Evolutionary conservation across 495 filamentous ascomycete species (phyloP), one percentile per base, ranked within the genome.

Genomic region (Cercophora samala): DNA sequence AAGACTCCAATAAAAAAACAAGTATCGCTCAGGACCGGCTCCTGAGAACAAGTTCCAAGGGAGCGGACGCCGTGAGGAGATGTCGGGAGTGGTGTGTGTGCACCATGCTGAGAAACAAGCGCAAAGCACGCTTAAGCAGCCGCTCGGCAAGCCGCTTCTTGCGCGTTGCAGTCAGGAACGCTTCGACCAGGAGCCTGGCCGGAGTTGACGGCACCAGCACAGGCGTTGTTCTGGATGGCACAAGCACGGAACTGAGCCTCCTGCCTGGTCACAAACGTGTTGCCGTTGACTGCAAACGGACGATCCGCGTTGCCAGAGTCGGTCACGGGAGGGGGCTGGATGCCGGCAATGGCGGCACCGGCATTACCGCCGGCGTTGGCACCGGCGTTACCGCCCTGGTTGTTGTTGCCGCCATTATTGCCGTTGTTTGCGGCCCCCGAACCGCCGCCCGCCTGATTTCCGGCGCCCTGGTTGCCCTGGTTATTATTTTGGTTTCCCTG

Each of bases 161-260:
- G 83, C 21, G 73, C 64, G 58, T 81, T 77, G 76, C 84, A 86
- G 61, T 85, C 75, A 15, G 65, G 62, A 52, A 82, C 73, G 5
- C 67, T 73, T 66, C 72, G 69, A 19, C 78, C 75, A 42, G 65
- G 64, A 1, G 70, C 70, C 55, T 68, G 37, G 46, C 78, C 75
- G 42, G 68, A 26, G 67, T 84, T 84, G 67, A 79, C 77, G 46
- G 82, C 81, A 53, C 83, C 68, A 62, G 78, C 76, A 72, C 82
- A 84, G n/a, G 68, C 73, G 69, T 85, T 85, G 69, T 83, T 80
- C 77, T 85, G 82, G 62, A 84, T 81, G 67, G 79, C 73, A 58
- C 73, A 77, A 26, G 77, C 77, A 51, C 79, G 75, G 72, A 80
- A 76, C 46, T 74, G 71, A 53, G 82, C 82, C 21, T 79, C 78